Base-by-base conservation (phyloP, 2,329 filamentous ascomycete species). In the Epicoccum sorghinum region DNA sequence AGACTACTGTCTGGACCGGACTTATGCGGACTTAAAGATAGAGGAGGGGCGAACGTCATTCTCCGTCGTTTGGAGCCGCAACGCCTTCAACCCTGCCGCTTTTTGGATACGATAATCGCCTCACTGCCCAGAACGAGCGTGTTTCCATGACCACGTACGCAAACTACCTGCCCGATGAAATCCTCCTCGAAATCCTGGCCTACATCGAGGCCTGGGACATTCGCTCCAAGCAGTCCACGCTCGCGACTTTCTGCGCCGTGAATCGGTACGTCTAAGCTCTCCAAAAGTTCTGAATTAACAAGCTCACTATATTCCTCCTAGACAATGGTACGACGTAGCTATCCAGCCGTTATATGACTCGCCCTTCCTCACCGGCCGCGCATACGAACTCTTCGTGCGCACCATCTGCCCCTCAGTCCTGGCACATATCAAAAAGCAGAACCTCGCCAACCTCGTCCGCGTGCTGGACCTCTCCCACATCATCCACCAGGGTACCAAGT, bases 401-500 rank as follows among this genome's bases (percentile, higher is more conserved):
- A 82, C 83, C 0, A 77, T 87, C 37, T 83, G 81, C 55, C 83
- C 84, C 0, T 79, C 77, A 0, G 76, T 80, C 33, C 79, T 78
- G 48, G 72, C 78, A 0, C 79, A 79, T 50, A 76, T 80, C 25
- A 79, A 79, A 29, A 79, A 78, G 50, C 79, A 77, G 45, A 78
- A 79, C 12, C 61, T 81, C 36, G 79, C 80, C 0, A 71, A 71
- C n/a, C 69, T 85, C 39, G 80, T 88, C 12, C 78, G 78, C 32
- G 66, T 72, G 9, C 74, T 88, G 33, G 77, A 86, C 62, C 76
- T 88, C 69, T 76, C 77, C 9, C 61, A 69, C 36, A 78, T 88
- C 13, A 83, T 86, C 2, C 83, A 87, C 61, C 81, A 86, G 60
- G 82, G 82, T 56, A 81, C 77, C 51, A 85, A 83, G 60, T 83